Base-by-base conservation (phyloP, 2,329 filamentous ascomycete species). In the Rhinocladiella mackenziei region DNA sequence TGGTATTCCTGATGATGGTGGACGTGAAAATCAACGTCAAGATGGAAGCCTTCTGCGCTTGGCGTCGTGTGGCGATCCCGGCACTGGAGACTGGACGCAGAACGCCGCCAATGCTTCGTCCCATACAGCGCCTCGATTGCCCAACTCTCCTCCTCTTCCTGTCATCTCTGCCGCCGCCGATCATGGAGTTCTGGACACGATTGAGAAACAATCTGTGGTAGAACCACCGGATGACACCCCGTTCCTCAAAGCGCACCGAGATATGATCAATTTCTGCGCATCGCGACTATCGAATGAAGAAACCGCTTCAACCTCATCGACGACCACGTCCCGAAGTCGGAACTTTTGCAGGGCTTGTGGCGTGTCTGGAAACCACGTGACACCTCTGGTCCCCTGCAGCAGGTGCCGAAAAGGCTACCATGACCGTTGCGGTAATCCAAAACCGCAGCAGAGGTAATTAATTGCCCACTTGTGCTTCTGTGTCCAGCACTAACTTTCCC, bases 341-440 rank as follows among this genome's bases (percentile, higher is more conserved):
- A 30, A 37, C 20, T 26, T 46, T n/a, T 55, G 54, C 29, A 37
- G 26, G 13, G 44, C 36, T 22, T 56, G 54, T 38, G 37, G 38
- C 26, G 44, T 30, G 34, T 41, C 46, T 17, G 54, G 50, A 3
- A 45, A 25, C 19, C 15, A 34, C 10, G 13, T 49, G 8, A 37
- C 36, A 9, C 49, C 49, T 5, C 37, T 55, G 2, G 29, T 50
- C 10, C 23, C 29, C 6, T 56, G 54, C 40, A 39, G 28, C n/a
- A 23, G 19, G 20, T 55, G 52, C 40, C 28, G 31, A 2, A 43
- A 41, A 43, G 39, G 45, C 8, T 55, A 43, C 37, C 54, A 55
- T 43, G 34, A 34, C 15, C 20, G 19, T 15, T 55, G 51, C 34
- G 52, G 45, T 17, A 45, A 43, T 14, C 51, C 51, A n/a, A 48